Evolutionary conservation across 139 green algal species (phyloP).

Genomic region (Chlorella sorokiniana): DNA sequence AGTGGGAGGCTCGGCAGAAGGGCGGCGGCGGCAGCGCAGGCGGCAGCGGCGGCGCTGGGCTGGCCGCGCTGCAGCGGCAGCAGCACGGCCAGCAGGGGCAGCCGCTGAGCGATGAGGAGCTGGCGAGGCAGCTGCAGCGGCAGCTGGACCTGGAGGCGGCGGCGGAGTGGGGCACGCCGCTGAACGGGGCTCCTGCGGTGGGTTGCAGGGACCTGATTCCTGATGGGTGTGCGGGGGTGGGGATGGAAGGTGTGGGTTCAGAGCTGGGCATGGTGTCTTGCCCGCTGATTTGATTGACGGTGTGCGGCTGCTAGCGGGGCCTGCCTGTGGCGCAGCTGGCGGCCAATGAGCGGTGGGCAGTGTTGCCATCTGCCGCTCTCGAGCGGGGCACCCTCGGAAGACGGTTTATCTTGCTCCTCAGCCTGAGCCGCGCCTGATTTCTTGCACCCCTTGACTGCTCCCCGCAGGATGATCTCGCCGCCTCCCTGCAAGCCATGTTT

Average conservation of each 20-base stretch:
- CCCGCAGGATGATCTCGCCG: neutral
- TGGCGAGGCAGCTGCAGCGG: conserved; percentile 35
- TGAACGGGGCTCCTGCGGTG: too few relatives aligned
- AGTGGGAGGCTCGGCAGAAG: conserved; percentile 49
- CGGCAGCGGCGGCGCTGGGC: neutral
- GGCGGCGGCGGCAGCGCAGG: neutral
- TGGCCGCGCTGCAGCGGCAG: neutral
- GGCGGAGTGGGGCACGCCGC: neutral
- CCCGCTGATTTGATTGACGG: too few relatives aligned
- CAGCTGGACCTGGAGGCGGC: conserved; percentile 37
- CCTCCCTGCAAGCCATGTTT: neutral
- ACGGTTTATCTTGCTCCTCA: neutral
- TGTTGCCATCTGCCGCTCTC: too few relatives aligned
- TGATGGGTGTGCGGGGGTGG: neutral
- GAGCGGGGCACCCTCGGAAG: neutral
- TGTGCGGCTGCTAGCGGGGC: too few relatives aligned
- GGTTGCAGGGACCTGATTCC: too few relatives aligned
- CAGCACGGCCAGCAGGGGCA: neutral
- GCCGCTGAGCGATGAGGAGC: conserved; percentile 25
- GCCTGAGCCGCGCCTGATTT: too few relatives aligned
- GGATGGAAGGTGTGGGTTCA: neutral
- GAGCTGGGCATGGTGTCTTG: too few relatives aligned
- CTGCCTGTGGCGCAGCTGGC: too few relatives aligned
- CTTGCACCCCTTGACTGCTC: neutral
- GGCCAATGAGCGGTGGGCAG: too few relatives aligned